Evolutionary conservation across 352 stramenopile genomes (phyloP).

Genomic region (Globisporangium yorkense): DNA sequence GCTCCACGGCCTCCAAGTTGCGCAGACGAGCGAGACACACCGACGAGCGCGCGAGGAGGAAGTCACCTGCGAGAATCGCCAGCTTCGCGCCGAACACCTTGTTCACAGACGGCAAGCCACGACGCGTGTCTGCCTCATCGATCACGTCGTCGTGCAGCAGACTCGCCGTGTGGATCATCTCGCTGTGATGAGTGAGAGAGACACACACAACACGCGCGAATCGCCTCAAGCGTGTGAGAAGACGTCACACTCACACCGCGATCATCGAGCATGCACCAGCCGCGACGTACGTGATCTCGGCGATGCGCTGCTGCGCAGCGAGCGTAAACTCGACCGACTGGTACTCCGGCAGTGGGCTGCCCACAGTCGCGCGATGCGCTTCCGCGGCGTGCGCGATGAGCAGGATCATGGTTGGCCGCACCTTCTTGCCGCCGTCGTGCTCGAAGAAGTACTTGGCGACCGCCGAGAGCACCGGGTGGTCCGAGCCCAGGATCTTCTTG

Average conservation of each 20-base stretch:
- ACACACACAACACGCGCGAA: background rate
- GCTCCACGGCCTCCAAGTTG: slow-evolving; percentile 94
- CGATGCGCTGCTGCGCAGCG: slow-evolving; percentile 69
- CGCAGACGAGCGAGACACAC: slow-evolving; percentile 93
- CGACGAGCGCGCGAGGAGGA: slow-evolving; percentile 94
- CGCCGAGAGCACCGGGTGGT: slow-evolving; percentile 96
- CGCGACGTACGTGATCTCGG: slow-evolving; percentile 72
- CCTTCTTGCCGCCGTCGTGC: slow-evolving; percentile 96
- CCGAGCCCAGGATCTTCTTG: slow-evolving; percentile 93
- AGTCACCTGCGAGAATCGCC: slow-evolving; percentile 97
- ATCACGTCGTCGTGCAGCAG: slow-evolving; percentile 99
- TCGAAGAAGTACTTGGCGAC: slow-evolving; percentile 96
- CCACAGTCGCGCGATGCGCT: slow-evolving; percentile 50
- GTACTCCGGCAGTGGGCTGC: slow-evolving; percentile 28
- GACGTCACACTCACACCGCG: background rate
- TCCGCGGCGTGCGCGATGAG: slow-evolving; percentile 92
- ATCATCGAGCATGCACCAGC: background rate
- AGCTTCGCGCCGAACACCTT: slow-evolving; percentile 98
- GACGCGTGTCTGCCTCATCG: slow-evolving; percentile 94
- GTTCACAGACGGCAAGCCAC: slow-evolving; percentile 93
- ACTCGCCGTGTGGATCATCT: slow-evolving; percentile 99
- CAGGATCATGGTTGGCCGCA: slow-evolving; percentile 97
- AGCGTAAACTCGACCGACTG: slow-evolving; percentile 75
- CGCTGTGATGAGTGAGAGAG: slow-evolving; percentile 21
- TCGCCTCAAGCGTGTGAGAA: background rate